phyloP scores from a whole-genome alignment of 306 rosid species.

The Trichosanthes truncata region DNA sequence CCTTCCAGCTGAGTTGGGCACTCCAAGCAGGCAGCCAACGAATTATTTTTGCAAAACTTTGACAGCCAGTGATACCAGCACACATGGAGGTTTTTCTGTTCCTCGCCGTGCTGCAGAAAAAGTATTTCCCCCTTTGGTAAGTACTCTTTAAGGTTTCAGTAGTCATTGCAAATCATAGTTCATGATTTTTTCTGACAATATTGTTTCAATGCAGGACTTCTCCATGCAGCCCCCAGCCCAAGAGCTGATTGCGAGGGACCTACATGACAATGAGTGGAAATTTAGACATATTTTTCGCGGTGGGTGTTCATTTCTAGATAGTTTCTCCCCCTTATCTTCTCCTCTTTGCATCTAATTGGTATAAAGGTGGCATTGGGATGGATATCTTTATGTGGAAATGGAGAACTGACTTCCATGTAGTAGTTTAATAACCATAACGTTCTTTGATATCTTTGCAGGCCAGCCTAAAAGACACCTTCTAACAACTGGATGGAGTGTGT shows the following conservation, averaged over 20 bases:
- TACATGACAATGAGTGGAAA: slow-evolving; percentile 97
- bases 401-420: background rate
- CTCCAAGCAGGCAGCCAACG: slow-evolving; percentile 88
- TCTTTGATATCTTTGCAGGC: slow-evolving; percentile 40
- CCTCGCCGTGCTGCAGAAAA: slow-evolving; percentile 99
- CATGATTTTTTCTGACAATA: background rate
- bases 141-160: background rate
- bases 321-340: background rate
- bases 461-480: slow-evolving; percentile 99
- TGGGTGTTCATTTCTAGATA: slow-evolving; percentile 24
- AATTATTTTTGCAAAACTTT: slow-evolving; percentile 93
- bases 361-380: background rate
- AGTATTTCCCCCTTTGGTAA: slow-evolving; percentile 96
- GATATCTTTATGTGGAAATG: background rate
- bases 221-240: slow-evolving; percentile 93
- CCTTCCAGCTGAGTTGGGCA: slow-evolving; percentile 84
- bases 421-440: background rate
- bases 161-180: background rate
- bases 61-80: slow-evolving; percentile 99
- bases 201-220: slow-evolving; percentile 52
- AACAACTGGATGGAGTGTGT: slow-evolving; percentile 99
- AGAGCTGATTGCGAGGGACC: slow-evolving; percentile 89
- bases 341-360: background rate
- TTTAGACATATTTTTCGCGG: slow-evolving; percentile 98
- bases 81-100: slow-evolving; percentile 97